A percentile compares a stretch with the other conserved stretches of the same genome.
Conservation (phyloP, 306 rosid genomes). For the Gillenia trifoliata region DNA sequence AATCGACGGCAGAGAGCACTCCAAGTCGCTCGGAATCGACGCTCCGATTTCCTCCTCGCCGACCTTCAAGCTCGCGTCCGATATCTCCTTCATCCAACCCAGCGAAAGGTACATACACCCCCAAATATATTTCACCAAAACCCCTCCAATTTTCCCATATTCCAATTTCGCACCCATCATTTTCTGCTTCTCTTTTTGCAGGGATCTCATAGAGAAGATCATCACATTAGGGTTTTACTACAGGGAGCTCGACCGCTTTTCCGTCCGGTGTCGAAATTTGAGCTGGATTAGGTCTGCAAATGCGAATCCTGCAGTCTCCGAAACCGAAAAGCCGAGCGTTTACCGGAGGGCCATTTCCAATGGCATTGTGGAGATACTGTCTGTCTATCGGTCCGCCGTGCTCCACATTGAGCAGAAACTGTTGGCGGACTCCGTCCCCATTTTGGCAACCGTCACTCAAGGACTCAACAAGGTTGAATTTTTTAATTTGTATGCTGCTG, state of each 20-base stretch:
- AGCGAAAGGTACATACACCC: constrained; percentile 54
- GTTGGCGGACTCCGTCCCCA: constrained; percentile 75
- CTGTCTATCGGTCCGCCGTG: constrained; percentile 78
- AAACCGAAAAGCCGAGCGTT: constrained; percentile 57
- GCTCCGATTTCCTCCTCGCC: constrained; percentile 58
- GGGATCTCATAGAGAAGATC: constrained; percentile 84
- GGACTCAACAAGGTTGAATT: constrained; percentile 81
- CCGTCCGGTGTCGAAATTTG: constrained; percentile 71
- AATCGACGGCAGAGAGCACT: constrained; percentile 62
- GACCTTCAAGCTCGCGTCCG: constrained; percentile 81
- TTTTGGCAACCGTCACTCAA: constrained; percentile 78
- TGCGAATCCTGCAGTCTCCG: constrained; percentile 27
- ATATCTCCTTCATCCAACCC: constrained; percentile 78
- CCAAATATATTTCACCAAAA: neutral
- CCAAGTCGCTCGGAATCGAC: constrained; percentile 34
- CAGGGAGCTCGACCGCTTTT: constrained; percentile 82
- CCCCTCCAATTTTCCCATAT: constrained; percentile 3
- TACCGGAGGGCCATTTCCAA: constrained; percentile 87
- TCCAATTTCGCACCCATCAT: neutral
- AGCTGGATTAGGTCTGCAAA: constrained; percentile 78
- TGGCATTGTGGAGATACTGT: constrained; percentile 84
- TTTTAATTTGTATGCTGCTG: neutral
- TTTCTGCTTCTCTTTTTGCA: constrained; percentile 23
- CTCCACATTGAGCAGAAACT: constrained; percentile 83
- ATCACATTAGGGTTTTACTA: constrained; percentile 82